These are phyloP conservation scores for Populus tremula DNA, from an alignment of 345 rosid genomes.

Conservation along the genomic window DNA sequence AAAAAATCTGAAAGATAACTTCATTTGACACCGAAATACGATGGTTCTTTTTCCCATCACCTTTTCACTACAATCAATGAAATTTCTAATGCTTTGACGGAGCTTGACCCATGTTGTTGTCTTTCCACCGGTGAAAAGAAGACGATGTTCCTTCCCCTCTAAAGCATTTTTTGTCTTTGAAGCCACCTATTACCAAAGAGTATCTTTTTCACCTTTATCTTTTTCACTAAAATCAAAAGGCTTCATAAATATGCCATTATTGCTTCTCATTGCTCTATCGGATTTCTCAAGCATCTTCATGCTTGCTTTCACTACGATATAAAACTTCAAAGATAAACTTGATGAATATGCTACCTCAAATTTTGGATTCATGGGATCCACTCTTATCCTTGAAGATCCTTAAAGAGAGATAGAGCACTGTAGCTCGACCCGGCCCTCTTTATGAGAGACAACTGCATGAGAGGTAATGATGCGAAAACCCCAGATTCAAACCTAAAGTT, in stretches of 20 bases:
- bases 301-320: conserved; percentile 11
- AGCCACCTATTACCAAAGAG: background rate
- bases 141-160: conserved; percentile 6
- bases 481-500: conserved; percentile 4
- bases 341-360: background rate
- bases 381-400: background rate
- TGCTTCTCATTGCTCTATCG: conserved; percentile 9
- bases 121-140: conserved; percentile 12
- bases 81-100: conserved; percentile 2
- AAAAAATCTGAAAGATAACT: too few relatives aligned
- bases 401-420: background rate
- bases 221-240: conserved; percentile 6
- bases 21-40: too few relatives aligned
- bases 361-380: conserved; percentile 1
- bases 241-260: conserved; percentile 6
- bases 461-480: conserved; percentile 18
- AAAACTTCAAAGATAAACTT: background rate
- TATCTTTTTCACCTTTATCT: conserved; percentile 3
- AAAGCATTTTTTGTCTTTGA: conserved; percentile 18
- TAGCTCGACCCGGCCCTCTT: background rate
- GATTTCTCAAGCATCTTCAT: conserved; percentile 14
- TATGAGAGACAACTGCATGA: conserved; percentile 10
- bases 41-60: background rate
- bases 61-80: conserved; percentile 10
- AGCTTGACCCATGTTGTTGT: conserved; percentile 14